These are phyloP conservation scores for Eucalyptus cladocalyx DNA, from an alignment of 345 rosid species.

Conservation along the genomic window DNA sequence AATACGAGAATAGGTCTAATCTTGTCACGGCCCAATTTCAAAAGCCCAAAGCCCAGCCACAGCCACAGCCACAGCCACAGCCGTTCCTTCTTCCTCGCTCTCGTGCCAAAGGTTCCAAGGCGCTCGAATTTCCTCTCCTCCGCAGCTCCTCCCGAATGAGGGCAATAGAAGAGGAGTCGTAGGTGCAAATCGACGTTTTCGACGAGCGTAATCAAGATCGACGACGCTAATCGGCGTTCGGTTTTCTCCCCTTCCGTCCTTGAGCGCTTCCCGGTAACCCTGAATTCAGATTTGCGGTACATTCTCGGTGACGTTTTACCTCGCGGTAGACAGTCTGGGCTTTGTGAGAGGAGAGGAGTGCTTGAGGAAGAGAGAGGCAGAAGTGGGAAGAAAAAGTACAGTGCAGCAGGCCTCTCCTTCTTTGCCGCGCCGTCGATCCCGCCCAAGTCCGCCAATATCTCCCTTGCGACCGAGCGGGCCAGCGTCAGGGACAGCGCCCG, in stretches of 20 bases:
- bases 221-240: neutral
- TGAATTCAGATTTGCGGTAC: neutral
- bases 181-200: neutral
- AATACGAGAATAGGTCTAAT: too few species aligned
- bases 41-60: neutral
- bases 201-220: neutral
- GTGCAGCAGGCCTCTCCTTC: too few species aligned
- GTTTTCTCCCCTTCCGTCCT: neutral
- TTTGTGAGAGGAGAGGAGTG: neutral
- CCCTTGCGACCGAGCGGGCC: accelerated
- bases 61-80: neutral
- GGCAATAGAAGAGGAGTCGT: neutral
- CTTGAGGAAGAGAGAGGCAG: too few species aligned
- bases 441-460: too few species aligned
- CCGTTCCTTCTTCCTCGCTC: neutral
- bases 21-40: too few species aligned
- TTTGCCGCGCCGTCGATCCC: too few species aligned
- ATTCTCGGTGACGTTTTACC: too few species aligned
- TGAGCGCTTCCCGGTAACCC: neutral
- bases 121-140: neutral
- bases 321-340: too few species aligned
- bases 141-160: neutral
- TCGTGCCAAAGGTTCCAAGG: neutral
- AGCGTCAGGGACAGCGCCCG: too few species aligned
- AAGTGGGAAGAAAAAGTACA: too few species aligned